Conservation (phyloP, 2,329 filamentous ascomycete genomes). For the Ceratocystiopsis sp. region DNA sequence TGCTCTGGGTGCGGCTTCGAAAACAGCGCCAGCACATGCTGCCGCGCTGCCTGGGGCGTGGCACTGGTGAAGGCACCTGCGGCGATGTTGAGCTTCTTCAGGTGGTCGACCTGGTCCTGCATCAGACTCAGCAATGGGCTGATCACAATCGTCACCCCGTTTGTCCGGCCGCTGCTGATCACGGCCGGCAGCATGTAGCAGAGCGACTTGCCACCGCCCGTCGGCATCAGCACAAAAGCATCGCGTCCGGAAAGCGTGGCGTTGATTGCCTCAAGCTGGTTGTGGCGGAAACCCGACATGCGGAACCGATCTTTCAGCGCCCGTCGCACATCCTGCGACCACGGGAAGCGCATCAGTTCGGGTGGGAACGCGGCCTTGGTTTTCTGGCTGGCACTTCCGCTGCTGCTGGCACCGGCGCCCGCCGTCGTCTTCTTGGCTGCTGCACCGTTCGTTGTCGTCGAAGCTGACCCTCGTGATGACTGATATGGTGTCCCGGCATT, state of each 20-base stretch:
- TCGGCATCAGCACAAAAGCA: slow-evolving; percentile 93
- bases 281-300: slow-evolving; percentile 71
- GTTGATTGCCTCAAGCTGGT: slow-evolving; percentile 93
- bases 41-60: slow-evolving; percentile 43
- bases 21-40: slow-evolving; percentile 48
- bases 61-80: slow-evolving; percentile 74
- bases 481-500: slow-evolving; percentile 17
- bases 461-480: slow-evolving; percentile 21
- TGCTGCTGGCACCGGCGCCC: too few species aligned
- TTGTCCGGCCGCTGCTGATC: slow-evolving; percentile 61
- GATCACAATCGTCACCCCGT: slow-evolving; percentile 83
- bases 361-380: slow-evolving; percentile 24
- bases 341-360: slow-evolving; percentile 48
- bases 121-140: slow-evolving; percentile 89
- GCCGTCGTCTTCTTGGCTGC: slow-evolving; percentile 14
- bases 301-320: slow-evolving; percentile 72
- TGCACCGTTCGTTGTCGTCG: slow-evolving; percentile 32
- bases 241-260: slow-evolving; percentile 76
- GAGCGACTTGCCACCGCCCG: slow-evolving; percentile 87
- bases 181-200: slow-evolving; percentile 93
- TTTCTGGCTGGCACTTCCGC: slow-evolving; percentile 7
- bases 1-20: slow-evolving; percentile 50
- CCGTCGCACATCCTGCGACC: slow-evolving; percentile 71
- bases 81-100: slow-evolving; percentile 56
- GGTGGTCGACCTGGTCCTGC: slow-evolving; percentile 87